Conservation (phyloP, 2,329 filamentous ascomycete species). For the Ophiostoma sp. region DNA sequence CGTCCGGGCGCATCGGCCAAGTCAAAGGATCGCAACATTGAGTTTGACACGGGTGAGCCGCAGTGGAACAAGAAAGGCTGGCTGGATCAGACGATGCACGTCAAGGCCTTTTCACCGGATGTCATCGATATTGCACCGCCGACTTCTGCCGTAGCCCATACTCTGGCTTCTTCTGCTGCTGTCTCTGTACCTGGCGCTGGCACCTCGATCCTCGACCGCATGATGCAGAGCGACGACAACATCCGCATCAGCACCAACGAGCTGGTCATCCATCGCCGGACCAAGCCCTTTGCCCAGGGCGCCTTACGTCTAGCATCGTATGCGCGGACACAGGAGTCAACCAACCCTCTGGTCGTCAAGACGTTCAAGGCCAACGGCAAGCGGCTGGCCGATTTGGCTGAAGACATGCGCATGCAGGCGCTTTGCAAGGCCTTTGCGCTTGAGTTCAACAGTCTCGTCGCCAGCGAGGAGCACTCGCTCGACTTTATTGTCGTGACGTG, state of each 20-base stretch:
- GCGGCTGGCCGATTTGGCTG: conserved; percentile 36
- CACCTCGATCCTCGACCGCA: conserved; percentile 36
- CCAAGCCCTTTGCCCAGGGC: conserved; percentile 39
- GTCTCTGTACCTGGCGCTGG: neutral
- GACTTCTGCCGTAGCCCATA: neutral
- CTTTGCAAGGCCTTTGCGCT: conserved; percentile 45
- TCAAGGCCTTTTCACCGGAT: conserved; percentile 38
- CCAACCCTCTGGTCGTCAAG: conserved; percentile 41
- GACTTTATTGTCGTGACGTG: conserved; percentile 41
- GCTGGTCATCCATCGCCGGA: conserved; percentile 39
- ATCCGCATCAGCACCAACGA: conserved; percentile 39
- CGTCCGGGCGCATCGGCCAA: neutral
- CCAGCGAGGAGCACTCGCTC: conserved; percentile 32
- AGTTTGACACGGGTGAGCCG: conserved; percentile 33
- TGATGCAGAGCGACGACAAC: conserved; percentile 41
- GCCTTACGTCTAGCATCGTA: conserved; percentile 40
- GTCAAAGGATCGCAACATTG: neutral
- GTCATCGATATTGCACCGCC: conserved; percentile 32
- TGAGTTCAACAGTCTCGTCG: conserved; percentile 42
- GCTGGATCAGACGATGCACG: conserved; percentile 35
- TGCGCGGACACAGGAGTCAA: conserved; percentile 36
- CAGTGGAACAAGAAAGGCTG: conserved; percentile 35
- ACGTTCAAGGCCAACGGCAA: conserved; percentile 35
- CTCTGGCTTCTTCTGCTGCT: neutral
- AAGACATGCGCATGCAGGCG: conserved; percentile 44